Percentiles rank a stretch among this genome's conserved stretches.
phyloP scores from a whole-genome alignment of 331 rosid genomes.

The Acacia pycnantha region DNA sequence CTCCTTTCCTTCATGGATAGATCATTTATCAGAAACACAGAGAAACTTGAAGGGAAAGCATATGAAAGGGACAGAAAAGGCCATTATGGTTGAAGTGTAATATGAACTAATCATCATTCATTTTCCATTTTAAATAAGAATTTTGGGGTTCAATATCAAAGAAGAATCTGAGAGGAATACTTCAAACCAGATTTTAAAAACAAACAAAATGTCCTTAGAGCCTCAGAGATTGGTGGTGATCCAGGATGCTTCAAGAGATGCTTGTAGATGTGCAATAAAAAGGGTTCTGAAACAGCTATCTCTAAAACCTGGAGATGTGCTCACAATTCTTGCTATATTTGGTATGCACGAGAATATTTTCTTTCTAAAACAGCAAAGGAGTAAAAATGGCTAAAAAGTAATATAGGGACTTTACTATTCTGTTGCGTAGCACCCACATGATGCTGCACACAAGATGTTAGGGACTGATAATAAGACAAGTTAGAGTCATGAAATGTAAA shows the following conservation, averaged over 20 bases:
- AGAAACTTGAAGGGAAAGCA: not conserved
- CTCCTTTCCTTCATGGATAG: conserved; percentile 11
- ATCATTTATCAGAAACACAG: conserved; percentile 3
- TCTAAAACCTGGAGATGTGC: conserved; percentile 58
- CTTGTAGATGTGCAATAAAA: conserved; percentile 47
- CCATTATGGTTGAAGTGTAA: not conserved
- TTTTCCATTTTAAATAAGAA: not conserved
- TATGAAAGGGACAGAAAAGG: not conserved
- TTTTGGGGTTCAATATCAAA: not conserved
- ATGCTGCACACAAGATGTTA: not conserved
- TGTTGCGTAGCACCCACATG: not conserved
- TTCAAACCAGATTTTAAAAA: not conserved
- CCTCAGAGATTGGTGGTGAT: conserved; percentile 58
- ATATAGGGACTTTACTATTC: not conserved
- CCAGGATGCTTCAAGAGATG: conserved; percentile 70
- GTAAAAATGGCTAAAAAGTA: not conserved
- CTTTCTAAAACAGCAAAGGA: conserved; percentile 11
- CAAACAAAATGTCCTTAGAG: conserved; percentile 27
- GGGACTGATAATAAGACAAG: not conserved
- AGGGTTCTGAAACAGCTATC: conserved; percentile 40
- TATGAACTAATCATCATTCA: not conserved
- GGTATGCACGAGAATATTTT: conserved; percentile 74
- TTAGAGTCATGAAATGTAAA: not conserved
- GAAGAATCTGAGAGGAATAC: not conserved
- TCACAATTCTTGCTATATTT: conserved; percentile 57